Conservation (phyloP, 768 basidiomycete species). For the Boletus huronensis region DNA sequence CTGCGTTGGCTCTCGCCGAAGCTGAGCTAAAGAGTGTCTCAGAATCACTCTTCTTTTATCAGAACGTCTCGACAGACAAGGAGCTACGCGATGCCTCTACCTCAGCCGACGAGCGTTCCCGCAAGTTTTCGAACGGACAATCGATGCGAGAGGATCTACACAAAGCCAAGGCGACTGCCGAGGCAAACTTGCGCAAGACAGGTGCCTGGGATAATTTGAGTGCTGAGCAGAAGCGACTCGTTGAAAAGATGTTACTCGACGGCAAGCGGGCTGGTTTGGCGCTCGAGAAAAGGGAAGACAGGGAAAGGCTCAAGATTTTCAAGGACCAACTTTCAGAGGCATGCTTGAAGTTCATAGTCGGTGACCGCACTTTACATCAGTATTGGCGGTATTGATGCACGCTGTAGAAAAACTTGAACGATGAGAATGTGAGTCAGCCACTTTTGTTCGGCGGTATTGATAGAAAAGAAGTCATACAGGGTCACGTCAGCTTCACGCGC, state of each 20-base stretch:
- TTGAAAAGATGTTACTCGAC: slow-evolving; percentile 75
- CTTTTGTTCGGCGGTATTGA: neutral
- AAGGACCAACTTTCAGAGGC: slow-evolving; percentile 76
- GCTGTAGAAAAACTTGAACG: slow-evolving; percentile 78
- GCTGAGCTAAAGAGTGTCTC: slow-evolving; percentile 46
- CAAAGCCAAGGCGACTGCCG: slow-evolving; percentile 62
- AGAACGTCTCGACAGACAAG: slow-evolving; percentile 72
- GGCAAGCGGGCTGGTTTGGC: slow-evolving; percentile 75
- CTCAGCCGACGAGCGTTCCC: slow-evolving; percentile 59
- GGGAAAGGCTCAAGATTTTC: slow-evolving; percentile 51
- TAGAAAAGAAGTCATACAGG: slow-evolving; percentile 36
- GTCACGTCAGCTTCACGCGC: slow-evolving; percentile 56
- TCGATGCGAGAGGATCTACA: slow-evolving; percentile 81
- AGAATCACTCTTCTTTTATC: slow-evolving; percentile 71
- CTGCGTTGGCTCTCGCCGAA: slow-evolving; percentile 58
- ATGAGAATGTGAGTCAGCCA: slow-evolving; percentile 59
- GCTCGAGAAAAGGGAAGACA: slow-evolving; percentile 57
- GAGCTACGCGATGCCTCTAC: slow-evolving; percentile 76
- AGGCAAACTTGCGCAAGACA: slow-evolving; percentile 61
- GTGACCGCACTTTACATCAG: slow-evolving; percentile 21
- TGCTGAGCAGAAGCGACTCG: slow-evolving; percentile 69
- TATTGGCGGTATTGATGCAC: neutral
- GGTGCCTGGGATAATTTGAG: slow-evolving; percentile 59
- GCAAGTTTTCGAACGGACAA: slow-evolving; percentile 68
- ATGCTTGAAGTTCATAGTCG: slow-evolving; percentile 70